phyloP scores from a whole-genome alignment of 225 moss, liverwort and hornwort species.

The Pseudoscleropodium purum region DNA sequence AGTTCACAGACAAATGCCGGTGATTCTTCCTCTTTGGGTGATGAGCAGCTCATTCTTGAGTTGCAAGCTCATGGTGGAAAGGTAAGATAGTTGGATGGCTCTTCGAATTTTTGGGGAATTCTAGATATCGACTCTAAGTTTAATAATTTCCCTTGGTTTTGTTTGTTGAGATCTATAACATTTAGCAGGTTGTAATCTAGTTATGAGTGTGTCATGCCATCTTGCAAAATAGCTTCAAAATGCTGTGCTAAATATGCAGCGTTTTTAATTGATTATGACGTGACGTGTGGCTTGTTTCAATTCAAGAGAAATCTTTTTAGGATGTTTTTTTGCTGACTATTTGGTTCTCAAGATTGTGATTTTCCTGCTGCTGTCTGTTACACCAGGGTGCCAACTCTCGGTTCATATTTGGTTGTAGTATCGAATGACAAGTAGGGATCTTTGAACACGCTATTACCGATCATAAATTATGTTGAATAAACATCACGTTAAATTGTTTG shows the following conservation, averaged over 20 bases:
- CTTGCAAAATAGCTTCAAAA: not conserved
- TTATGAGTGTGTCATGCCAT: not conserved
- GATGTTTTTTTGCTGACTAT: not conserved
- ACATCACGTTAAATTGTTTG: not conserved
- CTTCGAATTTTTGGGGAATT: not conserved
- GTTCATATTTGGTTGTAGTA: not conserved
- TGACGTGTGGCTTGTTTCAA: not conserved
- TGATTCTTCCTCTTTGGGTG: conserved; percentile 27
- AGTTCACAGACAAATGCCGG: conserved; percentile 19
- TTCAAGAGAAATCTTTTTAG: not conserved
- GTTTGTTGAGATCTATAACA: not conserved
- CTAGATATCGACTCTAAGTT: not conserved
- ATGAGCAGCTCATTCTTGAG: conserved; percentile 76
- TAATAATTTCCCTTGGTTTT: not conserved
- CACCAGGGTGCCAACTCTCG: not conserved
- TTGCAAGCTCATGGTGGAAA: conserved; percentile 91
- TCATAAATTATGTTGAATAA: not conserved
- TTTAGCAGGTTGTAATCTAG: not conserved
- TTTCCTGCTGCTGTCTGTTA: not conserved
- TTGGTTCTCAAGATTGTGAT: not conserved
- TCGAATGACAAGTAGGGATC: not conserved
- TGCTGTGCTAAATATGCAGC: not conserved
- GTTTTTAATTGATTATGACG: not conserved
- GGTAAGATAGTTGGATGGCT: conserved; percentile 23
- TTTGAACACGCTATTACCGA: not conserved